A percentile compares a stretch with the other conserved stretches of the same genome.
Evolutionary conservation across 805 yeast species (phyloP).

Genomic region (Wickerhamiella parazyma): DNA sequence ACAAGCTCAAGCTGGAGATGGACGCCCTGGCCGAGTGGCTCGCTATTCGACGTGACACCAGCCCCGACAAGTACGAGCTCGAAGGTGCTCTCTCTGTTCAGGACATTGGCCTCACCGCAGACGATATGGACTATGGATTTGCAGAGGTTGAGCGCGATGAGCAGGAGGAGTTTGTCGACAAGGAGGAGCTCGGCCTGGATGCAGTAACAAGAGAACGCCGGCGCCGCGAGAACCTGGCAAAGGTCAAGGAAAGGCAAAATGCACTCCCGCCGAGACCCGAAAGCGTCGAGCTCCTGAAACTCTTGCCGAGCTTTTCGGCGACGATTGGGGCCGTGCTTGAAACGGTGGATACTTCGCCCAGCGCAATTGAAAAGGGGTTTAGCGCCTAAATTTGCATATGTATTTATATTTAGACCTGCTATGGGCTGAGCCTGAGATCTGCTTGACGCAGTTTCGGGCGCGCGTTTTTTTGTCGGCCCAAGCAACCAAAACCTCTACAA

Average conservation of each 20-base stretch:
- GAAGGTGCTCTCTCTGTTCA: slow-evolving; percentile 31
- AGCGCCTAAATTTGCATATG: background rate
- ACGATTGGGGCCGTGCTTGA: background rate
- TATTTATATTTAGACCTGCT: background rate
- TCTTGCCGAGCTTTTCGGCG: slow-evolving; percentile 18
- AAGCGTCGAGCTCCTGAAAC: slow-evolving; percentile 21
- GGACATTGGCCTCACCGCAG: slow-evolving; percentile 28
- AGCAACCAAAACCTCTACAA: too few species aligned
- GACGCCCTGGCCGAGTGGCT: slow-evolving; percentile 28
- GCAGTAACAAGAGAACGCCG: slow-evolving; percentile 21
- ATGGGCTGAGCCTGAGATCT: too few species aligned
- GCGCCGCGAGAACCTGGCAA: slow-evolving; percentile 18
- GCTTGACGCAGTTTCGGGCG: too few species aligned
- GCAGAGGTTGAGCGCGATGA: slow-evolving; percentile 38
- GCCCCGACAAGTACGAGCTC: slow-evolving; percentile 16
- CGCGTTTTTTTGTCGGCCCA: too few species aligned
- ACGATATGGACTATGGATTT: slow-evolving; percentile 35
- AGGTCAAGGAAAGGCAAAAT: slow-evolving; percentile 14
- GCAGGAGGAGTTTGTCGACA: slow-evolving; percentile 26
- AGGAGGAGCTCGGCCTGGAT: slow-evolving; percentile 22
- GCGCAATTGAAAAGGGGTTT: slow-evolving; percentile 4
- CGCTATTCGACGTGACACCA: slow-evolving; percentile 17
- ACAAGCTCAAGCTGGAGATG: slow-evolving; percentile 29
- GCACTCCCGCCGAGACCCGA: slow-evolving; percentile 21
- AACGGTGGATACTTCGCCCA: slow-evolving; percentile 1